Base-by-base conservation (phyloP, 768 basidiomycete species). In the Grammothele lineata region DNA sequence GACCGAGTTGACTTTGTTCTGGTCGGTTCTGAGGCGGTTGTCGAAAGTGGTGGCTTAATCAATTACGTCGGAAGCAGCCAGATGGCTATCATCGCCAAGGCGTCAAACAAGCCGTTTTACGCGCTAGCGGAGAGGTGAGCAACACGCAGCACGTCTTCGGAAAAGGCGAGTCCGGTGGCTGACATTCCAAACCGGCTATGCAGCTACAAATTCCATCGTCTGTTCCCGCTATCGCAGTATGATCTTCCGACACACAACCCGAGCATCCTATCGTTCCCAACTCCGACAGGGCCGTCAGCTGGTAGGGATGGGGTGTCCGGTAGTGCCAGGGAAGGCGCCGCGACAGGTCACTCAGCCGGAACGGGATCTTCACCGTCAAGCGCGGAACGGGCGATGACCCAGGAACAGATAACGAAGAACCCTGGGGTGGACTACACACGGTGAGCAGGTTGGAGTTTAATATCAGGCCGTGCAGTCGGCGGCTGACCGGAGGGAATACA, bases 21-120 rank as follows among this genome's bases (percentile, higher is more conserved):
- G 39, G 93, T 98, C 33, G 96, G 96, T 25, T 93, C 93, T 33
- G 96, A 99, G 70, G 96, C 94, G 7, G 94, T 99, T 22, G 95
- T 96, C 5, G 96, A 98, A 67, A 92, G 89, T 53, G 96, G 96
- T 36, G 91, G 93, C 4, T 70, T 92, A 50, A 81, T 94, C 57
- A 93, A 93, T 62, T 90, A 87, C 42, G 87, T 98, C 30, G 95
- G 95, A 34, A 92, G 92, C 59, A 93, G 91, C 66, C 92, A 96
- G 68, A 92, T 97, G 57, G 95, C 96, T 3, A 87, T 96, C 61
- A 90, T 97, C 46, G 95, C 96, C 43, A 91, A 92, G 65, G 87
- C 91, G 32, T 80, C 87, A 47, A 89, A 91, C 60, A 96, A 95
- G 65, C 95, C 96, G 4, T 93, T 98, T 65, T 98, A 97, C 68